These are phyloP conservation scores for Botryotinia convoluta DNA, from an alignment of 2,329 filamentous ascomycete genomes.

Conservation along the genomic window DNA sequence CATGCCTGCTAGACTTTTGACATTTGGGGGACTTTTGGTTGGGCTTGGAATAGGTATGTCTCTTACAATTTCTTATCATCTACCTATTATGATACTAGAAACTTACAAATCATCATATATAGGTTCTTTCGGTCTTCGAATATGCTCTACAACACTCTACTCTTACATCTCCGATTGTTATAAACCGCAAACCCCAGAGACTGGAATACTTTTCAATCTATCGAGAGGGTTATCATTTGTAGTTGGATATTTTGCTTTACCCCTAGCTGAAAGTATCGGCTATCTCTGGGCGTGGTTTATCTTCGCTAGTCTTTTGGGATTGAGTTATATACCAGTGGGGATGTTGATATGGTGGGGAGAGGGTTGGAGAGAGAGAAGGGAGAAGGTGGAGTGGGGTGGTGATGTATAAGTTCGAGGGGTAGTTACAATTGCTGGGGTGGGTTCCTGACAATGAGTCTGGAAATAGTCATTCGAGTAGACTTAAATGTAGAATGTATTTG, in stretches of 20 bases:
- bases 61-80: neutral
- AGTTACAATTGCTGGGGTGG: accelerated
- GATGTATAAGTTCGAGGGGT: neutral
- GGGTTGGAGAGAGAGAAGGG: neutral
- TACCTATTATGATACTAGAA: neutral
- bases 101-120: neutral
- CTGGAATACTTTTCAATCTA: neutral
- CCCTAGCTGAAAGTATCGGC: neutral
- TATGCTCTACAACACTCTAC: neutral
- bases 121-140: neutral
- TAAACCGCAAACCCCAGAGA: neutral
- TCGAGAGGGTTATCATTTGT: neutral
- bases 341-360: neutral
- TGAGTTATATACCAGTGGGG: neutral
- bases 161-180: neutral
- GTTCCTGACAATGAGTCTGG: neutral
- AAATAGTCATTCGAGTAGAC: neutral
- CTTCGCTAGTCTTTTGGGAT: neutral
- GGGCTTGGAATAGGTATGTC: neutral
- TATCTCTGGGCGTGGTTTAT: neutral
- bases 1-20: neutral
- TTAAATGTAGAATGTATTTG: neutral
- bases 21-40: neutral
- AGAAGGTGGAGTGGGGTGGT: neutral
- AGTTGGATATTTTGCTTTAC: neutral